Percentiles rank a stretch among this genome's conserved stretches.
These are phyloP conservation scores for Crithidia brevicula DNA, from an alignment of 208 protist species.

Conservation along the genomic window DNA sequence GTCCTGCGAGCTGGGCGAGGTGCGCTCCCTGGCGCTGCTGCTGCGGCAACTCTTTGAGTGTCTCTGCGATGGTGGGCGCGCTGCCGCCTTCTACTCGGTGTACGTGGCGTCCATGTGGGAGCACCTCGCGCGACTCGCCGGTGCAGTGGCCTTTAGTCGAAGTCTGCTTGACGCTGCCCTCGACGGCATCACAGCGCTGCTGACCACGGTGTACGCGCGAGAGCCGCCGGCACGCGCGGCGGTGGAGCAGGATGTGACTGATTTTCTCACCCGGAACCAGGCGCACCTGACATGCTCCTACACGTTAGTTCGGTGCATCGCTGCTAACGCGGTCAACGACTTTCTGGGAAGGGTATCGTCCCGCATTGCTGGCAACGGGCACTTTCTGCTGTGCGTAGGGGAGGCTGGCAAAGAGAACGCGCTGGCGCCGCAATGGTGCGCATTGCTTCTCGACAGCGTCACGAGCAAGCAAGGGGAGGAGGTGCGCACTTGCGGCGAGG, in stretches of 20 bases:
- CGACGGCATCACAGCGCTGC: slow-evolving; percentile 18
- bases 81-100: slow-evolving; percentile 6
- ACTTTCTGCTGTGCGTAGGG: slow-evolving; percentile 39
- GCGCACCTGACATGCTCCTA: slow-evolving; percentile 26
- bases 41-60: slow-evolving; percentile 17
- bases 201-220: slow-evolving; percentile 21
- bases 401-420: slow-evolving; percentile 33
- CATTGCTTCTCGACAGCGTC: slow-evolving; percentile 43
- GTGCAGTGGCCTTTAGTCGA: slow-evolving; percentile 29
- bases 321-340: slow-evolving; percentile 9
- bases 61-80: not conserved
- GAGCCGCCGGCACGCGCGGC: slow-evolving; percentile 16
- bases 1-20: slow-evolving; percentile 28
- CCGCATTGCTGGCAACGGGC: slow-evolving; percentile 2
- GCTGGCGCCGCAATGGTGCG: slow-evolving; percentile 33
- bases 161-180: slow-evolving; percentile 22
- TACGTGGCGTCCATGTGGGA: slow-evolving; percentile 20
- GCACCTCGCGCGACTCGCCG: slow-evolving; percentile 23
- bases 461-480: slow-evolving; percentile 35
- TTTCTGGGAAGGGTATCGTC: slow-evolving; percentile 19
- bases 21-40: slow-evolving; percentile 16
- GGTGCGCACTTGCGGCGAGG: slow-evolving; percentile 33
- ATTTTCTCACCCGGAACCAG: slow-evolving; percentile 23
- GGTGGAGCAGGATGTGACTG: slow-evolving; percentile 21
- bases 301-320: slow-evolving; percentile 22